These are phyloP conservation scores for Talaromyces sp. DNA, from an alignment of 2,329 filamentous ascomycete genomes.

Conservation along the genomic window DNA sequence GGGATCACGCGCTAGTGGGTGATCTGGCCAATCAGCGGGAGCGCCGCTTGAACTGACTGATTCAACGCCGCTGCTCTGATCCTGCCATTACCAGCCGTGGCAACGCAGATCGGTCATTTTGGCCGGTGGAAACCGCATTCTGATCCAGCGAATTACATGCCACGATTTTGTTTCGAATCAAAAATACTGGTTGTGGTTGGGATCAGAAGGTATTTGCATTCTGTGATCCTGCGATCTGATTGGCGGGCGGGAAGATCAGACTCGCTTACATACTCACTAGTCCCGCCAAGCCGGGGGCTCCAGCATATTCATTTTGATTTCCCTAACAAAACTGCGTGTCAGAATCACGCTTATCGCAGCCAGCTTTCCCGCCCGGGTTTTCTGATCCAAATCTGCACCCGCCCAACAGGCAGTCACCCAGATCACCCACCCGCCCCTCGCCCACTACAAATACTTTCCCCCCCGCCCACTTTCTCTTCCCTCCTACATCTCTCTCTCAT, in stretches of 20 bases:
- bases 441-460: constrained; percentile 44
- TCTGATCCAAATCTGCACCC: constrained; percentile 35
- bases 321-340: constrained; percentile 25
- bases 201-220: constrained; percentile 40
- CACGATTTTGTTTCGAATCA: constrained; percentile 23
- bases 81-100: constrained; percentile 24
- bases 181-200: constrained; percentile 29
- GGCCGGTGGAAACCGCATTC: constrained; percentile 23
- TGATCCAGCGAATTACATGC: constrained; percentile 20
- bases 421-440: constrained; percentile 38
- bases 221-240: constrained; percentile 40
- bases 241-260: constrained; percentile 28
- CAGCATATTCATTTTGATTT: constrained; percentile 21
- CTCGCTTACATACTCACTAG: constrained; percentile 35
- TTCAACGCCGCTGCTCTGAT: constrained; percentile 30
- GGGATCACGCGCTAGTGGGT: constrained; percentile 40
- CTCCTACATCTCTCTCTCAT: constrained; percentile 34
- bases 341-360: constrained; percentile 35
- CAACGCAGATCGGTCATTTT: constrained; percentile 25
- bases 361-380: constrained; percentile 34
- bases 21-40: constrained; percentile 38
- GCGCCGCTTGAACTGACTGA: constrained; percentile 33
- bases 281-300: constrained; percentile 10
- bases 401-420: constrained; percentile 25
- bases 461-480: constrained; percentile 39